Evolutionary conservation across 176 grass and related monocot species (phyloP).

Genomic region (Elaeis guineensis): DNA sequence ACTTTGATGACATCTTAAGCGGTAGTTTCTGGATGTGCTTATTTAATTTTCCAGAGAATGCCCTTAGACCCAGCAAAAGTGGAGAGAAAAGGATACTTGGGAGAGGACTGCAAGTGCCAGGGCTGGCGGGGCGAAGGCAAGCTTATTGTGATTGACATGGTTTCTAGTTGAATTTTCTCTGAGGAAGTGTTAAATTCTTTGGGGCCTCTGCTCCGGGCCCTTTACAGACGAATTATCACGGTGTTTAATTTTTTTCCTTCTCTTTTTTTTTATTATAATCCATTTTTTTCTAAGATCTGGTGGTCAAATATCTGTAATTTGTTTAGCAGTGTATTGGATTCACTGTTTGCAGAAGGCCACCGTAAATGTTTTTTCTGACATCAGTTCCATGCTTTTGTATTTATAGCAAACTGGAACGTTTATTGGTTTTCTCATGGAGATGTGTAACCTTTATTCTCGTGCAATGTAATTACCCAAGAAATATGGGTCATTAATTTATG

Average conservation of each 20-base stretch:
- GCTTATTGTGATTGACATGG: constrained; percentile 26
- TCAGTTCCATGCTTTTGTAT: too few relatives aligned
- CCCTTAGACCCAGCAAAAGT: constrained; percentile 28
- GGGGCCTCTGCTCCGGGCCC: constrained; percentile 26
- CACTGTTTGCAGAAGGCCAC: not conserved
- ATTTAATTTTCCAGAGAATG: constrained; percentile 30
- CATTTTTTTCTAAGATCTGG: constrained; percentile 2
- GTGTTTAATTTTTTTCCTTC: constrained; percentile 17
- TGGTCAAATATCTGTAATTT: too few relatives aligned
- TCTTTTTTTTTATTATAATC: not conserved
- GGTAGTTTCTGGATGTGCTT: constrained; percentile 28
- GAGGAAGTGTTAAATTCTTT: constrained; percentile 52
- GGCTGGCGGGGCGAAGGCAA: constrained; percentile 37
- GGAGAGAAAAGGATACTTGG: constrained; percentile 10
- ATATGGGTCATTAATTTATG: too few relatives aligned
- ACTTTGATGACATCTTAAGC: constrained; percentile 39
- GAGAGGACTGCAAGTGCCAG: constrained; percentile 26
- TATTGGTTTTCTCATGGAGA: too few relatives aligned
- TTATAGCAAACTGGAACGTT: too few relatives aligned
- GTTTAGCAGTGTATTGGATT: not conserved
- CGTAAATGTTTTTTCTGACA: not conserved
- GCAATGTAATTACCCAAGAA: too few relatives aligned
- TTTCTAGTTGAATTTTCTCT: constrained; percentile 19
- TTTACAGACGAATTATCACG: constrained; percentile 32
- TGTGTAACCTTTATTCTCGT: too few relatives aligned